These are phyloP conservation scores for Spergularia bocconei DNA, from an alignment of 148 eudicot species.

Conservation along the genomic window DNA sequence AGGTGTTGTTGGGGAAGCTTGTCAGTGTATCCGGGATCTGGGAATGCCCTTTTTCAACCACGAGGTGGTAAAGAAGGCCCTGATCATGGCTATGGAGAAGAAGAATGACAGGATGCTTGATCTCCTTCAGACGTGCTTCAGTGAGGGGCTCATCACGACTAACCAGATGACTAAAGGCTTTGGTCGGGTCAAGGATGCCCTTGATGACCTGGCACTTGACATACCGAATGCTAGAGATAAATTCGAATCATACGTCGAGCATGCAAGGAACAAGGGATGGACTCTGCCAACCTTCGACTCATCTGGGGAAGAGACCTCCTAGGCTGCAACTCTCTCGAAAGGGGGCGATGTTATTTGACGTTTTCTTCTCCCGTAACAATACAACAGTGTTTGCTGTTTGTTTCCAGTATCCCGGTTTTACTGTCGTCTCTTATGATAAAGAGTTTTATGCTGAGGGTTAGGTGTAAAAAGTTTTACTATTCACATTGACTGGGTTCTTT, in stretches of 20 bases:
- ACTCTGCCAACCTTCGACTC: conserved; percentile 45
- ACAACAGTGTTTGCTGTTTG: conserved; percentile 7
- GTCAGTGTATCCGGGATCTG: conserved; percentile 84
- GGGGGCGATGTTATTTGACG: conserved; percentile 13
- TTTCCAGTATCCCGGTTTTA: conserved; percentile 8
- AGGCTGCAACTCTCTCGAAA: conserved; percentile 26
- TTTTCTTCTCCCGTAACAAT: conserved; percentile 7
- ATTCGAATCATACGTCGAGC: conserved; percentile 48
- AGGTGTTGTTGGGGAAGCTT: conserved; percentile 83
- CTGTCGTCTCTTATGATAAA: conserved; percentile 9
- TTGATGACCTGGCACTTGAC: conserved; percentile 93
- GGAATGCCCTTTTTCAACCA: conserved; percentile 97
- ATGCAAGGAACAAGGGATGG: conserved; percentile 68
- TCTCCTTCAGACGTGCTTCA: conserved; percentile 71
- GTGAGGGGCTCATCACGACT: conserved; percentile 79
- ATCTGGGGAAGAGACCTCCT: conserved; percentile 9
- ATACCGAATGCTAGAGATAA: conserved; percentile 82
- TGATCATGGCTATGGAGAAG: conserved; percentile 99
- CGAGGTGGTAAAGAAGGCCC: conserved; percentile 93
- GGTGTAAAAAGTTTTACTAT: conserved; percentile 35
- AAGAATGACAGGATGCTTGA: conserved; percentile 82
- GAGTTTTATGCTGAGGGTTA: conserved; percentile 21
- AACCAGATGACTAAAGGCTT: conserved; percentile 95
- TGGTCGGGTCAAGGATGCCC: conserved; percentile 66
- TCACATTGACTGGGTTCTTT: conserved; percentile 25